phyloP scores from a whole-genome alignment of 148 eudicot species.

The Nepenthes gracilis region DNA sequence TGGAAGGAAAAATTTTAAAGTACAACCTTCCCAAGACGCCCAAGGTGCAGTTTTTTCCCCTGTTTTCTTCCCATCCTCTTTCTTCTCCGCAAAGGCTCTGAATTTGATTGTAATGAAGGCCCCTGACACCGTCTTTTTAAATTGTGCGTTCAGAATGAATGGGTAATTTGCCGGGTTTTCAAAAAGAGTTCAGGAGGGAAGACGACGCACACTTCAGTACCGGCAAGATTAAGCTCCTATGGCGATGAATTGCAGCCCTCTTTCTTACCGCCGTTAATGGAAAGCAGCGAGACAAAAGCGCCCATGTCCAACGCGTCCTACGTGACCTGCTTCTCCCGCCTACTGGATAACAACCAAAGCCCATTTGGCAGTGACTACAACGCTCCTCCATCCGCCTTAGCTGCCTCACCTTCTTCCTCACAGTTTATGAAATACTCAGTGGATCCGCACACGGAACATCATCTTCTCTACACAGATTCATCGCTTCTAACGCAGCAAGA shows the following conservation, averaged over 20 bases:
- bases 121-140: background rate
- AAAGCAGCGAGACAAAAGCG: slow-evolving; percentile 19
- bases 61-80: background rate
- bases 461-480: slow-evolving; percentile 18
- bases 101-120: background rate
- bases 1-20: slow-evolving; percentile 45
- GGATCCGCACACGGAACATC: slow-evolving; percentile 6
- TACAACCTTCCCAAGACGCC: slow-evolving; percentile 25
- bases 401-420: too few species aligned
- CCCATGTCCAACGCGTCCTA: slow-evolving; percentile 7
- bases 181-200: slow-evolving; percentile 44
- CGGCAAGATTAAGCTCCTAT: slow-evolving; percentile 4
- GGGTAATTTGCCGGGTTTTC: slow-evolving; percentile 73
- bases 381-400: slow-evolving; percentile 7
- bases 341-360: slow-evolving; percentile 12
- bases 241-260: slow-evolving; percentile 10
- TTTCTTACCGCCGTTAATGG: slow-evolving; percentile 48
- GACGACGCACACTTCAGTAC: slow-evolving; percentile 26
- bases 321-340: slow-evolving; percentile 66
- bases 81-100: background rate
- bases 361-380: background rate
- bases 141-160: slow-evolving; percentile 52
- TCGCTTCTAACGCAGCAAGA: slow-evolving; percentile 20
- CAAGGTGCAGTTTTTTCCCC: slow-evolving; percentile 22
- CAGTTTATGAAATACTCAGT: background rate